Evolutionary conservation across 331 rosid genomes (phyloP).

Genomic region (Pyrus hybrid): DNA sequence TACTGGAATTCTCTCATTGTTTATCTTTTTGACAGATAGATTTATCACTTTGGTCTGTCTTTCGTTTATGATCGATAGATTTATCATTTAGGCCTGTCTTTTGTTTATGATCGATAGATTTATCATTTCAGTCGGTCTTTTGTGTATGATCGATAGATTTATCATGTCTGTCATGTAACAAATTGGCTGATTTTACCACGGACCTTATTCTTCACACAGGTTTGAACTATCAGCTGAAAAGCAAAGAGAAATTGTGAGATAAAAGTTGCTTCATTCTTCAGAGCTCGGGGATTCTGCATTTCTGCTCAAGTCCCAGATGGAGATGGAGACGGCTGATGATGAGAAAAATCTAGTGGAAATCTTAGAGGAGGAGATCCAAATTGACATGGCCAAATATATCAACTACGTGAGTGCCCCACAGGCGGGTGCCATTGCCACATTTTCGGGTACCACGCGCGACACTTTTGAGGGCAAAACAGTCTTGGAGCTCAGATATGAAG

Average conservation of each 20-base stretch:
- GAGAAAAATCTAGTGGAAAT: conserved; percentile 62
- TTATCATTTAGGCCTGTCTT: too few species aligned
- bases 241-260: not conserved
- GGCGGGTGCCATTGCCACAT: conserved; percentile 90
- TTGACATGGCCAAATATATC: conserved; percentile 60
- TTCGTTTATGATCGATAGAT: not conserved
- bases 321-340: conserved; percentile 44
- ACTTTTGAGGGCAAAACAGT: conserved; percentile 73
- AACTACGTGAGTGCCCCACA: conserved; percentile 63
- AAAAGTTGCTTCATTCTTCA: not conserved
- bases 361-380: conserved; percentile 39
- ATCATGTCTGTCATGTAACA: not conserved
- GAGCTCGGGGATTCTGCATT: not conserved
- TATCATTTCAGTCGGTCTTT: too few species aligned
- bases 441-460: conserved; percentile 83
- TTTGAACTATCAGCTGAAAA: not conserved
- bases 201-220: not conserved
- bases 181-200: not conserved
- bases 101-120: too few species aligned
- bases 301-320: not conserved
- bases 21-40: not conserved
- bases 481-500: conserved; percentile 76
- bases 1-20: not conserved
- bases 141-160: not conserved
- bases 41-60: too few species aligned